Percentiles rank a stretch among this genome's conserved stretches.
These are phyloP conservation scores for Oryza glaberrima DNA, from an alignment of 176 grass and related monocot genomes.

Conservation along the genomic window DNA sequence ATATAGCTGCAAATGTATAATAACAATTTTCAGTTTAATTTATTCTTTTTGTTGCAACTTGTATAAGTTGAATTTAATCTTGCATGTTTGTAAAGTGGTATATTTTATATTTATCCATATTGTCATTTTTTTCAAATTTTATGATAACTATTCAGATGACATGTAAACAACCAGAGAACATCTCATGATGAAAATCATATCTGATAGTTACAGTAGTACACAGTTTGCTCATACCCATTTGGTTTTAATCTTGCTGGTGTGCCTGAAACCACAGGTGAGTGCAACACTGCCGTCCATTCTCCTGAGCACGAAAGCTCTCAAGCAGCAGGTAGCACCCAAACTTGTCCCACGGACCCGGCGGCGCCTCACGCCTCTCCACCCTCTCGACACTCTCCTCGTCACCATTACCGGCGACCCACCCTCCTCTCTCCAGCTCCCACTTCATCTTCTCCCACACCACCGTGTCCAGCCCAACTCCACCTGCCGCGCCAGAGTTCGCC, in stretches of 20 bases:
- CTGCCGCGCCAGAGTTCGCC: background rate
- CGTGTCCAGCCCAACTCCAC: conserved; percentile 23
- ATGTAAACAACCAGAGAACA: too few relatives aligned
- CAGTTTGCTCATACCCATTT: conserved; percentile 11
- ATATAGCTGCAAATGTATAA: too few relatives aligned
- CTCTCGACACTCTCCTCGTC: conserved; percentile 4
- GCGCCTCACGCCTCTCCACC: background rate
- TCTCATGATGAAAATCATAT: too few relatives aligned
- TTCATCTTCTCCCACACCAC: conserved; percentile 53
- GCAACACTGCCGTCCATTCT: conserved; percentile 47
- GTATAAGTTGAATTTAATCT: too few relatives aligned
- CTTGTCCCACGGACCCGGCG: background rate
- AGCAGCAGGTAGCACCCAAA: conserved; percentile 39
- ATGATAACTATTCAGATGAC: too few relatives aligned
- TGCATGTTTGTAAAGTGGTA: too few relatives aligned
- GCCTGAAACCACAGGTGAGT: conserved; percentile 47
- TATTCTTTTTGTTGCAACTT: too few relatives aligned
- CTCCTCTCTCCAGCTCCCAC: conserved; percentile 47
- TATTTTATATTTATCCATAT: too few relatives aligned
- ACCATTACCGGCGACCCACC: conserved; percentile 1
- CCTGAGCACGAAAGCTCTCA: conserved; percentile 49
- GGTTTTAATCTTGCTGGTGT: conserved; percentile 35
- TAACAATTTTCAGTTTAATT: too few relatives aligned
- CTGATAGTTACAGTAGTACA: too few relatives aligned
- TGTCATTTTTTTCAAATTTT: too few relatives aligned